Evolutionary conservation across 73 alveolate genomes (phyloP), one percentile per base, ranked within the genome.

Genomic region (Stentor coeruleus): DNA sequence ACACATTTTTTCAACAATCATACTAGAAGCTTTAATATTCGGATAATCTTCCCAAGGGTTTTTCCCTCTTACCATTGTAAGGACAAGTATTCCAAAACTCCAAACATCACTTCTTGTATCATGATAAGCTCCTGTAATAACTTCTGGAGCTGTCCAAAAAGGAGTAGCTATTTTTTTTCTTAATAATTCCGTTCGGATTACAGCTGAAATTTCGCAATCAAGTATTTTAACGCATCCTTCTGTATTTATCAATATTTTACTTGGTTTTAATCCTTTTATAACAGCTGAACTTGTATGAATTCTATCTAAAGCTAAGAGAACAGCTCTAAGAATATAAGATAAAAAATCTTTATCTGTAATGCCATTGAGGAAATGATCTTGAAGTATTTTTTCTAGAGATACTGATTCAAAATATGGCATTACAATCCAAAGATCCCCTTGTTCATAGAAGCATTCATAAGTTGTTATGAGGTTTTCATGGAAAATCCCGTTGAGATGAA

Each of bases 21-120:
- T 49, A 6, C 6, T 11, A 20, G 66, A 6, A 49, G 66, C 66
- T 49, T 49, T 49, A 49, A 49, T 20, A 49, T 11, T 11, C 6
- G 66, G 66, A 20, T 49, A 49, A 20, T 49, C 20, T 49, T 49
- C 66, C 66, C 66, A 49, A 49, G 66, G 66, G 66, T 49, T 49
- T 20, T 49, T 49, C 20, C 66, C 66, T 6, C 28, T 49, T 6
- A 49, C 28, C 66, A 49, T 6, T 20, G 28, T 11, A 49, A 49
- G 6, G 66, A 49, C 66, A 20, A 49, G 66, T 20, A 49, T 20
- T 20, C 66, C 66, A 49, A 49, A 49, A 49, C 28, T 49, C 66
- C 66, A 49, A 20, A 49, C 20, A 20, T 49, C 66, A 20, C 66
- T 49, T 49, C 66, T 6, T 11, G 28, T 49, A 20, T 49, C 66